These are phyloP conservation scores for Microbotryomycetes sp. DNA, from an alignment of 1,284 basidiomycete species.

Conservation along the genomic window DNA sequence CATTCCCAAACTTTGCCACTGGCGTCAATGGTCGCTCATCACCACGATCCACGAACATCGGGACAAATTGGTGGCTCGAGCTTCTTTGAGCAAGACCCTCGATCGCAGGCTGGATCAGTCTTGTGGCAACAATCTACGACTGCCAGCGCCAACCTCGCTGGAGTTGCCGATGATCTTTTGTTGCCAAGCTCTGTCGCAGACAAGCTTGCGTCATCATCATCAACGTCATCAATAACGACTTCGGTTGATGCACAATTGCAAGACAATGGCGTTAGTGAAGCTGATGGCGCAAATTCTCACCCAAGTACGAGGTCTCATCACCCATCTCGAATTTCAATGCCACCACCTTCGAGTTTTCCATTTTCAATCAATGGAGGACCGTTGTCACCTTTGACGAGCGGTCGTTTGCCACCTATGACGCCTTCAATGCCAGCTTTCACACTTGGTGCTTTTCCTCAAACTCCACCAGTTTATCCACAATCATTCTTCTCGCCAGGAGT, in stretches of 20 bases:
- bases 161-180: background rate
- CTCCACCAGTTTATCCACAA: conserved; percentile 43
- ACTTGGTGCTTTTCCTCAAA: conserved; percentile 43
- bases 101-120: background rate
- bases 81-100: background rate
- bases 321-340: conserved; percentile 31
- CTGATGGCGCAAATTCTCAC: background rate
- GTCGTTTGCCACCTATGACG: conserved; percentile 40
- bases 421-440: conserved; percentile 46
- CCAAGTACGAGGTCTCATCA: conserved; percentile 16
- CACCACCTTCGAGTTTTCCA: conserved; percentile 31
- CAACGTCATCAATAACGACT: background rate
- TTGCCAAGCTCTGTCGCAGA: background rate
- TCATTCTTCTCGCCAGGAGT: conserved; percentile 41
- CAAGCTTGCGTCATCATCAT: background rate
- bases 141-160: background rate
- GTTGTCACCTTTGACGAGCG: conserved; percentile 17
- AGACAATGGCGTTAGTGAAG: background rate
- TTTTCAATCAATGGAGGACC: conserved; percentile 22
- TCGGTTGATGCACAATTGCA: background rate
- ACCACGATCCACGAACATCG: background rate
- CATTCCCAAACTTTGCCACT: background rate
- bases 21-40: too few relatives aligned
- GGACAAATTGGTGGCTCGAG: background rate
- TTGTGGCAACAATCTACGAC: background rate